Evolutionary conservation across 176 grass and related monocot species (phyloP).

Genomic region (Avena sativa): DNA sequence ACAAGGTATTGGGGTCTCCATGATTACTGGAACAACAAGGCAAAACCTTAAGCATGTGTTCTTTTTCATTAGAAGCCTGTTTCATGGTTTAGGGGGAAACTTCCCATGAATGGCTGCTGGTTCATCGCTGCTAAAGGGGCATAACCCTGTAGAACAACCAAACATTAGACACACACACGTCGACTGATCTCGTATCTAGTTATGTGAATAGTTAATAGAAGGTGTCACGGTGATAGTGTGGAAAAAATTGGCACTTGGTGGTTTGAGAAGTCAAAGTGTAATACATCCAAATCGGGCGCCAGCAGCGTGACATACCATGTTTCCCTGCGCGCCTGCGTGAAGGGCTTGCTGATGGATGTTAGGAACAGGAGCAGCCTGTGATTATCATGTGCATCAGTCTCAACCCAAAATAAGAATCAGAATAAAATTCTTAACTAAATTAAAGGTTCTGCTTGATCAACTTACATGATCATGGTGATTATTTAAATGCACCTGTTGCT

Average conservation of each 20-base stretch:
- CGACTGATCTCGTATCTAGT: neutral
- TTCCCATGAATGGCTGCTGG: conserved; percentile 52
- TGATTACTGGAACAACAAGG: neutral
- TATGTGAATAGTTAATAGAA: neutral
- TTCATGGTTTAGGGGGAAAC: conserved; percentile 50
- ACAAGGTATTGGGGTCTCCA: no score
- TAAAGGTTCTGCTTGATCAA: neutral
- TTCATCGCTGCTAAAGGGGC: conserved; percentile 46
- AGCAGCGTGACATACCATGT: conserved; percentile 49
- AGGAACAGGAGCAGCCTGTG: conserved; percentile 57
- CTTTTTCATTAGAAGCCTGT: conserved; percentile 37
- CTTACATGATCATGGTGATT: conserved; percentile 61
- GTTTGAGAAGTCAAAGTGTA: neutral
- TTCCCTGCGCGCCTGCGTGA: conserved; percentile 53
- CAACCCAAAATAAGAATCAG: neutral
- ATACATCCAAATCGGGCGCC: neutral
- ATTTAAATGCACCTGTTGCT: conserved; percentile 47
- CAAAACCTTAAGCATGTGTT: neutral
- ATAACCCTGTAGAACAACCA: conserved; percentile 57
- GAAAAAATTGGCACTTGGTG: neutral
- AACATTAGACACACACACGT: conserved; percentile 26
- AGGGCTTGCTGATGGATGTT: conserved; percentile 53
- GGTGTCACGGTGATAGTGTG: neutral
- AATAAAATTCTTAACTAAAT: neutral
- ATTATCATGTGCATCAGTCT: conserved; percentile 34